Evolutionary conservation across 768 basidiomycete species (phyloP).

Genomic region (Phaeotremella fagi): DNA sequence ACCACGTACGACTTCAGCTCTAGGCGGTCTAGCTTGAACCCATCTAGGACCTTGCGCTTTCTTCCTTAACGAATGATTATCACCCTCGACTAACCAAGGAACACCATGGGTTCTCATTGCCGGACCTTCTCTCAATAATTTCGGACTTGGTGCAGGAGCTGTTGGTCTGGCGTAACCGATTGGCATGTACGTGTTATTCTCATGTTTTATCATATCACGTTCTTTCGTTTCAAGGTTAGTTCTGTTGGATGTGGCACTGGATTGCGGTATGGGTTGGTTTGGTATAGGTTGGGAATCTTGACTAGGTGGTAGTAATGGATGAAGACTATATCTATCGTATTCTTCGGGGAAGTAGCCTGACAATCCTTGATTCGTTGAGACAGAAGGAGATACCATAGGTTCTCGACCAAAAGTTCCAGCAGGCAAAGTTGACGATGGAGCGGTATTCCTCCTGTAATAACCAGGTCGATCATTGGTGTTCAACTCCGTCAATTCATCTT

Average conservation of each 20-base stretch:
- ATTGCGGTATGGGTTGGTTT: no score
- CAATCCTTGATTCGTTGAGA: no score
- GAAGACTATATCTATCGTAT: conserved; percentile 31
- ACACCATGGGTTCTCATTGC: conserved; percentile 38
- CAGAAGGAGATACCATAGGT: no score
- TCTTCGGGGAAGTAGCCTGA: no score
- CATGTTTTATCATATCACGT: not conserved
- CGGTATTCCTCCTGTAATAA: no score
- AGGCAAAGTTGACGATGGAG: no score
- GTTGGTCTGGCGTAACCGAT: conserved; percentile 30
- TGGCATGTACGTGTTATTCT: conserved; percentile 15
- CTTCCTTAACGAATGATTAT: conserved; percentile 1
- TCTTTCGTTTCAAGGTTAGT: no score
- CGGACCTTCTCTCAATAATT: conserved; percentile 20
- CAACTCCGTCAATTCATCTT: no score
- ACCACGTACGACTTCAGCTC: conserved; percentile 11
- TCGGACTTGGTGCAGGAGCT: not conserved
- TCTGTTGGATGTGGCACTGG: no score
- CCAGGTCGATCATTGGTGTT: no score
- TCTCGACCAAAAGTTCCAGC: no score
- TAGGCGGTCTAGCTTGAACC: conserved; percentile 33
- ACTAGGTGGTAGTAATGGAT: conserved; percentile 11
- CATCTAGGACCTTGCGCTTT: conserved; percentile 32
- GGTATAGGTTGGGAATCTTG: not conserved
- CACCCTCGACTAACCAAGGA: conserved; percentile 24